phyloP scores from a whole-genome alignment of 495 filamentous ascomycete species.

The Hypoxylon fuscum region DNA sequence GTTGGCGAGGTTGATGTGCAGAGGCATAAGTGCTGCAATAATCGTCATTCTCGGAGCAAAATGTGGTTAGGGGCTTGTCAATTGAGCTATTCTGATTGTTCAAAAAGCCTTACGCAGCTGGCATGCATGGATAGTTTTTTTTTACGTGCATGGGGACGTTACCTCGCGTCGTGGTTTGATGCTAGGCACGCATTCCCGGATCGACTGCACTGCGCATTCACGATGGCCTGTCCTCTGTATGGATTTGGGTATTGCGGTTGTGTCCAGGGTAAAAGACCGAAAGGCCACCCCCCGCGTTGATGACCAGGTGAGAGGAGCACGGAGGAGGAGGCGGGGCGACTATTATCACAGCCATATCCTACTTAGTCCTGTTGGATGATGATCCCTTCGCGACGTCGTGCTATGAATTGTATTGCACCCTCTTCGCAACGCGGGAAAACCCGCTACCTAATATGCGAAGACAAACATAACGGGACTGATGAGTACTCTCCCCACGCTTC shows the following conservation, averaged over 20 bases:
- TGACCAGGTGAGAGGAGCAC: conserved; percentile 19
- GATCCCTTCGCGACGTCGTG: conserved; percentile 7
- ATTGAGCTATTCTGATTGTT: conserved; percentile 31
- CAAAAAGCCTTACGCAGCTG: conserved; percentile 33
- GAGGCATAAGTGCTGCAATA: conserved; percentile 22
- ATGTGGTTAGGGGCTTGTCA: conserved; percentile 31
- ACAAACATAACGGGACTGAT: neutral
- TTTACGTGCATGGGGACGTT: conserved; percentile 37
- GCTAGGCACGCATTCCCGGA: conserved; percentile 39
- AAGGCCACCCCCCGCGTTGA: conserved; percentile 30
- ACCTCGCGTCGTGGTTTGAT: conserved; percentile 36
- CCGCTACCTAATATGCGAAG: conserved; percentile 19
- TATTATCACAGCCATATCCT: conserved; percentile 19
- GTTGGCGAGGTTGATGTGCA: conserved; percentile 41
- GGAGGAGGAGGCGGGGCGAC: conserved; percentile 14
- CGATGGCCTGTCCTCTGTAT: conserved; percentile 27
- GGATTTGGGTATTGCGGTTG: neutral
- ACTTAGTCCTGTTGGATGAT: conserved; percentile 18
- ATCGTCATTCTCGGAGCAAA: conserved; percentile 30
- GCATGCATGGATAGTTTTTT: conserved; percentile 31
- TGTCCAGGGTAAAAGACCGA: conserved; percentile 34
- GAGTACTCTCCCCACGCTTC: too few relatives aligned
- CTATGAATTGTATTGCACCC: conserved; percentile 1
- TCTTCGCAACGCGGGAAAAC: conserved; percentile 19
- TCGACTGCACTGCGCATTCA: conserved; percentile 27